Percentiles rank a stretch among this genome's conserved stretches.
phyloP scores from a whole-genome alignment of 2,329 filamentous ascomycete species.

The Endoconidiophora polonica region DNA sequence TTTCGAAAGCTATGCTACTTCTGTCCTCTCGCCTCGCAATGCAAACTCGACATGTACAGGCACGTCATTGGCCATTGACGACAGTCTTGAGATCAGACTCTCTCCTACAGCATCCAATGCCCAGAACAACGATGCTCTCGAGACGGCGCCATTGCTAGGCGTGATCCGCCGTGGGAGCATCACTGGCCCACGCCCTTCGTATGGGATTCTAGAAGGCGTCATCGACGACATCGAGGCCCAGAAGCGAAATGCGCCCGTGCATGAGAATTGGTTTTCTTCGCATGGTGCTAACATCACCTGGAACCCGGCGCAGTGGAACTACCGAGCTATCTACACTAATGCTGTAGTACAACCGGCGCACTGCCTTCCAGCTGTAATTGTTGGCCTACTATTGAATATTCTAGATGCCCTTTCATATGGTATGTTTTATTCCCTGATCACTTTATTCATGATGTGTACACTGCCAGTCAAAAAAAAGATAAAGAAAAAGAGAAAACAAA shows the following conservation, averaged over 20 bases:
- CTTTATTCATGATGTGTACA: too few species aligned
- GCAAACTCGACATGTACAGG: neutral
- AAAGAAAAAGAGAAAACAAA: too few species aligned
- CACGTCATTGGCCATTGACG: neutral
- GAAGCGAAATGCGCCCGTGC: neutral
- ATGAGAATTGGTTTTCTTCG: neutral
- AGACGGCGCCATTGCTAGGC: constrained; percentile 17
- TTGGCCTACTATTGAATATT: constrained; percentile 81
- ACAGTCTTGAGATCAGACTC: neutral
- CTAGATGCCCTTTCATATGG: constrained; percentile 90
- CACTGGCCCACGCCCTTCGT: neutral
- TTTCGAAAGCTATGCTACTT: constrained; percentile 10
- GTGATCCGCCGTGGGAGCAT: constrained; percentile 11
- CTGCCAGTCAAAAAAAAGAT: too few species aligned
- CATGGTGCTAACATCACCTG: neutral
- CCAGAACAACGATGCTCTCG: constrained; percentile 4
- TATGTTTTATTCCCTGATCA: constrained; percentile 19
- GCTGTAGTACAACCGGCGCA: constrained; percentile 49
- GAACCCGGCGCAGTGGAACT: constrained; percentile 56
- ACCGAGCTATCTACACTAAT: constrained; percentile 44
- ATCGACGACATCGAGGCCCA: constrained; percentile 15
- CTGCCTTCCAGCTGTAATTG: constrained; percentile 68
- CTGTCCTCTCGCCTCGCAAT: neutral
- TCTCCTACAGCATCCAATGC: neutral
- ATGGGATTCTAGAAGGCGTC: constrained; percentile 2